phyloP scores from a whole-genome alignment of 306 rosid genomes.

The Prinsepia uniflora region DNA sequence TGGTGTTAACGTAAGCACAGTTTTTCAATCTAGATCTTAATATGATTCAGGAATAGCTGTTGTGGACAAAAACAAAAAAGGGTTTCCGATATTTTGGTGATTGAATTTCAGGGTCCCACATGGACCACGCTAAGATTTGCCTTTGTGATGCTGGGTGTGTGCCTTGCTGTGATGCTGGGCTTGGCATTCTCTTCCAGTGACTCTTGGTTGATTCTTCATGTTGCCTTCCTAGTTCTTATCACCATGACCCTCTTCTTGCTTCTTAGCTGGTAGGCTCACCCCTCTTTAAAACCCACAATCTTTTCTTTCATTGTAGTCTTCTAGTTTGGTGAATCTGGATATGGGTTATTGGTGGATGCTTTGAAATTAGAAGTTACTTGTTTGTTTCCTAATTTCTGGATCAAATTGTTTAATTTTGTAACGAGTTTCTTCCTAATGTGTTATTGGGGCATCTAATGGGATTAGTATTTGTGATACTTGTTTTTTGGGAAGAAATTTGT shows the following conservation, averaged over 20 bases:
- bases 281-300: slow-evolving; percentile 11
- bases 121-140: slow-evolving; percentile 68
- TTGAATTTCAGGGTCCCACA: slow-evolving; percentile 61
- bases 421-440: background rate
- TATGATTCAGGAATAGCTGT: background rate
- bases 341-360: background rate
- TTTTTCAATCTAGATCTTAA: background rate
- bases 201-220: slow-evolving; percentile 70
- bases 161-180: slow-evolving; percentile 67
- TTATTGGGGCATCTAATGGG: background rate
- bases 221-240: slow-evolving; percentile 65
- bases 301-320: background rate
- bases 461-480: background rate
- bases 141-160: slow-evolving; percentile 71
- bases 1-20: slow-evolving; percentile 66
- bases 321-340: background rate
- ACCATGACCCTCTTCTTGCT: slow-evolving; percentile 68
- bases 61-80: background rate
- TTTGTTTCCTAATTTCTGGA: background rate
- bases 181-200: slow-evolving; percentile 88
- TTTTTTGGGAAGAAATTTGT: too few species aligned
- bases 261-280: slow-evolving; percentile 65
- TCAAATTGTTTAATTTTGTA: background rate
- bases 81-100: background rate
- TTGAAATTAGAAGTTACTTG: background rate